phyloP scores from a whole-genome alignment of 2,329 filamentous ascomycete species.

The Diaporthe sp. region DNA sequence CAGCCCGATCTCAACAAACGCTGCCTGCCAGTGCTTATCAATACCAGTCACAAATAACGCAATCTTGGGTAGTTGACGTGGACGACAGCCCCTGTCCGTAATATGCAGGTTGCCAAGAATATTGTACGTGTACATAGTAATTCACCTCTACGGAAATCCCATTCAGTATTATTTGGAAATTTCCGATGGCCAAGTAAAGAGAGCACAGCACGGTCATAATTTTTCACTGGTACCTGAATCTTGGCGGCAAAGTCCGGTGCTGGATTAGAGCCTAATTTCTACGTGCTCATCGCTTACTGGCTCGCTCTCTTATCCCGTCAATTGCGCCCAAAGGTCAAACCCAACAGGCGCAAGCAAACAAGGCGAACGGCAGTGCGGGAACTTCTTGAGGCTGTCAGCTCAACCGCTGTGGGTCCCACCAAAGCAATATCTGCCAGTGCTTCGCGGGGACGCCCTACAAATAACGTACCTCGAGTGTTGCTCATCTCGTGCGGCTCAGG shows the following conservation, averaged over 20 bases:
- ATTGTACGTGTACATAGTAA: neutral
- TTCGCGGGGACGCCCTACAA: neutral
- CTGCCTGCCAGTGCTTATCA: neutral
- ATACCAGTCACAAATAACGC: too few relatives aligned
- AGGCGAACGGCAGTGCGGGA: neutral
- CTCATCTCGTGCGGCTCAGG: neutral
- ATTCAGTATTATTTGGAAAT: neutral
- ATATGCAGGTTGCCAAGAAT: neutral
- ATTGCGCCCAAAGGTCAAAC: constrained; percentile 3
- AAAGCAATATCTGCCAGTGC: neutral
- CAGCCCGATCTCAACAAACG: neutral
- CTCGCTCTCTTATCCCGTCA: neutral
- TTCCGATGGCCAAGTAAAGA: neutral
- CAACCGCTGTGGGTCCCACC: neutral
- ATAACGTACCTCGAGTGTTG: neutral
- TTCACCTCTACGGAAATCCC: neutral
- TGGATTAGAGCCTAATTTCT: constrained; percentile 9
- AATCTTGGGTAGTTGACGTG: neutral
- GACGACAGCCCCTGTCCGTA: neutral
- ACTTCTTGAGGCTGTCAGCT: neutral
- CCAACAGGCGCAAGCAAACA: neutral
- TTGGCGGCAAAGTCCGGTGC: neutral
- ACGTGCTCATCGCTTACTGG: constrained; percentile 16
- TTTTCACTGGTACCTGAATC: neutral
- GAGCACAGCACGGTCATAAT: neutral